A percentile compares a stretch with the other conserved stretches of the same genome.
Conservation (phyloP, 257 asterid genomes). For the Lithospermum erythrorhizon region DNA sequence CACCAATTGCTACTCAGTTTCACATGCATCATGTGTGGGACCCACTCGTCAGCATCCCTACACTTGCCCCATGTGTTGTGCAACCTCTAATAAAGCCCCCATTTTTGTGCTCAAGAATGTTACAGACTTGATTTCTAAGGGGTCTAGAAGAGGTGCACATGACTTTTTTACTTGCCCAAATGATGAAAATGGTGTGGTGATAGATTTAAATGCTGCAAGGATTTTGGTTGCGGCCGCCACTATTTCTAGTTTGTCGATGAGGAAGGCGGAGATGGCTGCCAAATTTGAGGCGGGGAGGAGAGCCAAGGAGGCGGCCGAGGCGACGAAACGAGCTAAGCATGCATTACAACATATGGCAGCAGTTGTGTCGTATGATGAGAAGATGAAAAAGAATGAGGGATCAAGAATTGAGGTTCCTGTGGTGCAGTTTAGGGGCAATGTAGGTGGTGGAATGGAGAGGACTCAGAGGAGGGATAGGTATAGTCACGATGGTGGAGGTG, state of each 20-base stretch:
- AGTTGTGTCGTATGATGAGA: constrained; percentile 46
- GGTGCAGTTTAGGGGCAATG: constrained; percentile 2
- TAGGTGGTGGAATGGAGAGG: constrained; percentile 4
- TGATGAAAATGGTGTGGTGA: constrained; percentile 31
- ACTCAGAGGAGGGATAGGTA: too few relatives aligned
- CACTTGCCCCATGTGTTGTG: constrained; percentile 44
- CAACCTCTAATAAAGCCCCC: constrained; percentile 26
- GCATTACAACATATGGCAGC: constrained; percentile 50
- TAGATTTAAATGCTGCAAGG: constrained; percentile 55
- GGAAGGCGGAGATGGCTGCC: constrained; percentile 44
- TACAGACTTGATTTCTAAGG: constrained; percentile 12
- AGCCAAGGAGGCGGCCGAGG: constrained; percentile 62
- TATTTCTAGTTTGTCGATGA: constrained; percentile 49
- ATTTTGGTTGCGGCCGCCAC: constrained; percentile 62
- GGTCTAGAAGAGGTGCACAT: constrained; percentile 3
- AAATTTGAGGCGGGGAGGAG: constrained; percentile 59
- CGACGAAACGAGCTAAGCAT: constrained; percentile 72
- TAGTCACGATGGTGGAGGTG: too few relatives aligned
- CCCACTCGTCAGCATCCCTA: constrained; percentile 31
- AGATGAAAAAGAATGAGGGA: constrained; percentile 34
- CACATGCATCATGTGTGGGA: constrained; percentile 59
- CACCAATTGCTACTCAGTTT: constrained; percentile 50
- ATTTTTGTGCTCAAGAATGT: constrained; percentile 33
- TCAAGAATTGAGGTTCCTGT: background rate
- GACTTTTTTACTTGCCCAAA: background rate